A percentile compares a stretch with the other conserved stretches of the same genome.
Evolutionary conservation across 495 filamentous ascomycete species (phyloP).

Genomic region (Pyrenopolyporus hunteri): DNA sequence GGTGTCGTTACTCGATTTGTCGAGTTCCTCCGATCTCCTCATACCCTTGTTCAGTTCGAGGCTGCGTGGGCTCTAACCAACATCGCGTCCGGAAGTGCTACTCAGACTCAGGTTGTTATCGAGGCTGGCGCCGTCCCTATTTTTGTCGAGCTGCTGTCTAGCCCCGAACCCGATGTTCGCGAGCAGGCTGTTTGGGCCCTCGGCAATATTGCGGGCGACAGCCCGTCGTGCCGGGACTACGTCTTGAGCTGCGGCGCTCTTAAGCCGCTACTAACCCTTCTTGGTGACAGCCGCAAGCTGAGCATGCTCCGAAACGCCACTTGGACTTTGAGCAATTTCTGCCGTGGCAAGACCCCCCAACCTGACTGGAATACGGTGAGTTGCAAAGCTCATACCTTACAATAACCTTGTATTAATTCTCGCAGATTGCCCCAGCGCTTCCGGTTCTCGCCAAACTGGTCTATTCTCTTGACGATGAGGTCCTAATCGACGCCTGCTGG

Average conservation of each 20-base stretch:
- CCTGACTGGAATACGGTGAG: conserved; percentile 96
- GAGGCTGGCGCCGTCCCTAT: conserved; percentile 98
- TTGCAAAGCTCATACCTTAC: conserved; percentile 26
- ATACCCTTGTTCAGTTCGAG: conserved; percentile 99
- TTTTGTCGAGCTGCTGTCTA: conserved; percentile 93
- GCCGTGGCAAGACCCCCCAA: conserved; percentile 98
- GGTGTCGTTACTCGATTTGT: conserved; percentile 97
- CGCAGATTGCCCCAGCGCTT: conserved; percentile 91
- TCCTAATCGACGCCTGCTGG: conserved; percentile 99
- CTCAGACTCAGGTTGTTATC: conserved; percentile 98
- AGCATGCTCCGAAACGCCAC: conserved; percentile 99
- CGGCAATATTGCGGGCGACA: conserved; percentile 99
- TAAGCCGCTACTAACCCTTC: conserved; percentile 81
- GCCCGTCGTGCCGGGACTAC: conserved; percentile 94
- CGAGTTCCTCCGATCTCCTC: conserved; percentile 96
- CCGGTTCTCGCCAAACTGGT: conserved; percentile 96
- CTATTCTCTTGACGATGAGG: conserved; percentile 98
- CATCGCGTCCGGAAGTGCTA: conserved; percentile 96
- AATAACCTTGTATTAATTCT: conserved; percentile 17
- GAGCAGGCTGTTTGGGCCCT: conserved; percentile 99
- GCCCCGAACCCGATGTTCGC: conserved; percentile 96
- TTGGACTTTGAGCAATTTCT: conserved; percentile 99
- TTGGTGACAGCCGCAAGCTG: conserved; percentile 97
- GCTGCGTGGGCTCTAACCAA: conserved; percentile 99
- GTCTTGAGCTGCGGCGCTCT: conserved; percentile 90